Evolutionary conservation across 345 rosid species (phyloP), one percentile per base, ranked within the genome.

Genomic region (Ailanthus altissimus): DNA sequence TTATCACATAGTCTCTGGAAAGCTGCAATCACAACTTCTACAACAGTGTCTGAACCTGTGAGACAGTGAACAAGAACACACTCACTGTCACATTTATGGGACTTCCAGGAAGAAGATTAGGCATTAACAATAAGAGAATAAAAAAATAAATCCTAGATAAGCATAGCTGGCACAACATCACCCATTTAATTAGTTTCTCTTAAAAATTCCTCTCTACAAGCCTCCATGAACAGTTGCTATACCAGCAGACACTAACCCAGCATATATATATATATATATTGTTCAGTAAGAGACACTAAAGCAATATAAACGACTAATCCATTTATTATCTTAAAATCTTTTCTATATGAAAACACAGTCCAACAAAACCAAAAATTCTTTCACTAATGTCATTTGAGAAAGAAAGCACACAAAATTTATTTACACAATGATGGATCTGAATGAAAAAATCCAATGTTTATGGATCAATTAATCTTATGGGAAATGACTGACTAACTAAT

Each of bases 1-100:
- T 85, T 89, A 76, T 86, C 88, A 66, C 91, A 86, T 77, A 90
- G 63, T 80, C 97, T 91, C 75, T 78, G 74, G 66, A 91, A 90
- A 74, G 89, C 62, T 53, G 83, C 40, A 75, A 66, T 77, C 76
- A 89, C 83, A 83, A 93, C 97, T 76, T 89, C 93, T 79, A 88
- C 83, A 68, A 89, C 85, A 76, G 85, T 73, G 75, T 77, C 84
- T 67, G 90, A 38, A 78, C 87, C 98, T 95, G 88, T 76, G 82
- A 64, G 12, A 64, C 21, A 21, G 59, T 23, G 67, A 69, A 78
- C 74, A 76, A 51, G 78, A 75, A 32, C 49, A 73, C 51, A 58
- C 16, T 74, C 61, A 82, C 69, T 75, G 42, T 72, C 65, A 42
- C 28, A 25, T 38, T 23, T 36, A 63, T 53, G n/a, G 36, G 36